Base-by-base conservation (phyloP, 768 basidiomycete species). In the Tylopilus vinaceipallidus region DNA sequence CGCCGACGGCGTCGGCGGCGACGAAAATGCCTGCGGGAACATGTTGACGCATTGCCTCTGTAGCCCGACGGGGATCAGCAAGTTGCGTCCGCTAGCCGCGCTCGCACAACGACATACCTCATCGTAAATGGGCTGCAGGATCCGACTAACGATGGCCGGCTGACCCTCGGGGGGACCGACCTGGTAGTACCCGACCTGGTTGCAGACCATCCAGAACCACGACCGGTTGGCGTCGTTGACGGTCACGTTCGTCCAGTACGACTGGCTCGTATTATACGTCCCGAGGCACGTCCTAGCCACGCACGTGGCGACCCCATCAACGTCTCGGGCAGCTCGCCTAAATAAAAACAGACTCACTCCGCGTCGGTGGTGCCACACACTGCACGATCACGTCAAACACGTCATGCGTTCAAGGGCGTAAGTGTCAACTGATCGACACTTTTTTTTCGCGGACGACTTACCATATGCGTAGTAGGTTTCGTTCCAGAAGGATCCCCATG, bases 131-230 rank as follows among this genome's bases (percentile, higher is more conserved):
- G 67, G 69, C 16, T 66, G 57, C 24, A 73, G 13, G 27, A 73
- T 63, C 7, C 67, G 63, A 19, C 71, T 68, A 27, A 66, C 66
- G 49, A 71, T 58, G 20, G 63, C 53, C 13, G 75, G 72, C 39
- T 68, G 61, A 22, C 56, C 63, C 6, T 27, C 12, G 2, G 76
- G 76, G 3, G 75, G 73, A 27, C 74, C 68, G 6, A 64, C 69
- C 51, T 67, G 68, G 54, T 60, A 71, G 49, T 53, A 86, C 27
- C 87, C 87, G 2, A 88, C 75, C 68, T 88, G 77, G 57, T 84
- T 86, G 59, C 87, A 88, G 5, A 83, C 78, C 59, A 86, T 79
- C 87, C 87, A 88, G 49, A 71, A 66, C 86, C 86, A 90, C 3
- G 86, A 86, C 20, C 87, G 77, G 4, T 52, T 54, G 0, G 71